Evolutionary conservation across 2,329 filamentous ascomycete genomes (phyloP).

Genomic region (Penicillium oxalicum): DNA sequence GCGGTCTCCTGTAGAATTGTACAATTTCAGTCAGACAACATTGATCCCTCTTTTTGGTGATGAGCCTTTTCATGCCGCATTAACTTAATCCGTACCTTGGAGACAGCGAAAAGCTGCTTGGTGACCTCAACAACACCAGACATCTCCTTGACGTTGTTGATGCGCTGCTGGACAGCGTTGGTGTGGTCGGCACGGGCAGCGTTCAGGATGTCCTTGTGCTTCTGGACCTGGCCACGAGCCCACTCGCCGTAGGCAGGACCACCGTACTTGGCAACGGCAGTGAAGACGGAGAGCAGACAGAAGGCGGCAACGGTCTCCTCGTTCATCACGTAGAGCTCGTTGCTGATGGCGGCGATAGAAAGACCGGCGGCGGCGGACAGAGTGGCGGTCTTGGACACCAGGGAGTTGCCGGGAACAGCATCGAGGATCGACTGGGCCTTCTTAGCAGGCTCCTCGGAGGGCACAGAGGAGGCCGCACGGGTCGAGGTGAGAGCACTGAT

Average conservation of each 20-base stretch:
- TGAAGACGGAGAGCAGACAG: constrained; percentile 89
- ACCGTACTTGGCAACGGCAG: constrained; percentile 83
- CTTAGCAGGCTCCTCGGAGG: constrained; percentile 84
- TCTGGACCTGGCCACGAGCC: constrained; percentile 81
- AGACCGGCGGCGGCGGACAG: constrained; percentile 87
- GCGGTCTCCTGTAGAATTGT: constrained; percentile 72
- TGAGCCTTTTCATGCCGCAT: no score
- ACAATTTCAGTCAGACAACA: constrained; percentile 2
- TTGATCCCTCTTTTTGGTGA: background rate
- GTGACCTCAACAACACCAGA: constrained; percentile 90
- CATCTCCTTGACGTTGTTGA: constrained; percentile 92
- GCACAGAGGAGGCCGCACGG: constrained; percentile 70
- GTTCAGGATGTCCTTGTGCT: constrained; percentile 94
- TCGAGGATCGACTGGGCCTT: constrained; percentile 96
- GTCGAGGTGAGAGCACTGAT: constrained; percentile 61
- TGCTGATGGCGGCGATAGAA: constrained; percentile 93
- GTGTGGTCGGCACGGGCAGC: constrained; percentile 91
- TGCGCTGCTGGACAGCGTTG: constrained; percentile 87
- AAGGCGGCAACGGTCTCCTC: constrained; percentile 95
- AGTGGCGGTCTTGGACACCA: constrained; percentile 94
- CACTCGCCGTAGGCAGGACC: constrained; percentile 89
- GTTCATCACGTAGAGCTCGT: constrained; percentile 99
- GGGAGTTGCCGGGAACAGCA: constrained; percentile 81
- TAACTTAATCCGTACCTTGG: constrained; percentile 62
- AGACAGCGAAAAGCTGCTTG: constrained; percentile 94